Evolutionary conservation across 495 filamentous ascomycete species (phyloP), one percentile per base, ranked within the genome.

Genomic region (Corynascus novoguineensis): DNA sequence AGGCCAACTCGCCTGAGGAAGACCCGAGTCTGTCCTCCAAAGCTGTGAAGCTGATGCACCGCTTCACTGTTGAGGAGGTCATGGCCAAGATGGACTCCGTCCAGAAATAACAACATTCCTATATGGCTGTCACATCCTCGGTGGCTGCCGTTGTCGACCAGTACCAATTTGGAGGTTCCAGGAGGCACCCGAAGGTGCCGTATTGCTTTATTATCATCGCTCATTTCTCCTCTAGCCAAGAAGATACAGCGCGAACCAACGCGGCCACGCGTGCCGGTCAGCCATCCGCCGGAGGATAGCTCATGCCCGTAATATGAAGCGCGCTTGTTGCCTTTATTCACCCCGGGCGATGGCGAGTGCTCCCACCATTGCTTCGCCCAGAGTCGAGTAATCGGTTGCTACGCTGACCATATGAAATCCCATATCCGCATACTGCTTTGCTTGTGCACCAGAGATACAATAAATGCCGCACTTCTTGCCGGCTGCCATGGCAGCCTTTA

Each of bases 401-500:
- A 81, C 77, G 58, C 78, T 84, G 40, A 91, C 77, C 87, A 93
- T 90, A 63, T 90, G 77, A 55, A 90, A 93, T 3, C 89, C 89
- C 60, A 78, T 77, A 19, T 88, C 78, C 0, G 79, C 81, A 62
- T 81, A 89, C 31, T 65, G 56, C 57, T 73, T 80, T 6, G 86
- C 82, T 64, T 90, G 83, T 59, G 81, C 77, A 0, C 84, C 86
- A 45, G 74, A 75, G 1, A 81, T 83, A 71, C 86, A 89, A 67
- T 87, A 93, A 51, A 95, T 91, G 28, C 86, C 90, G 37, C 81
- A 80, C 70, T 82, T 86, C 75, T 89, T 93, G 5, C 87, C 87
- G 1, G 84, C 81, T 10, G 70, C 75, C 34, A 78, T 73, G 3
- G 86, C 83, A 3, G 88, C 89, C 19, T 73, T 70, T 54, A 83